Conservation (phyloP, 192 early-diverging fungal species). For the Podila minutissima region DNA sequence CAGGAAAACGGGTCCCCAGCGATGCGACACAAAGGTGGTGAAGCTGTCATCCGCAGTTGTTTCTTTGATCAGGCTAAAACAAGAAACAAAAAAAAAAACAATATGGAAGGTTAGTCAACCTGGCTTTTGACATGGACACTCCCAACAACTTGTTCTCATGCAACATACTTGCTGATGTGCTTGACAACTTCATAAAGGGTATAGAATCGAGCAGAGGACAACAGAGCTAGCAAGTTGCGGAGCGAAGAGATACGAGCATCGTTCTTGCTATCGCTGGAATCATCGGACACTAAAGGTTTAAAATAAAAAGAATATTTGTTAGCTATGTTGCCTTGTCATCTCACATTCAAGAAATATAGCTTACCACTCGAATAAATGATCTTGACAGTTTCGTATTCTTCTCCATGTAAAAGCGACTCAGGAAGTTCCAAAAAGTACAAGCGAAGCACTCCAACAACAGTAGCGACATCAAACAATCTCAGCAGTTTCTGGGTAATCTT, state of each 20-base stretch:
- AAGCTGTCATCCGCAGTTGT: constrained; percentile 39
- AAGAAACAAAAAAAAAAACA: neutral
- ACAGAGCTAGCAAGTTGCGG: constrained; percentile 55
- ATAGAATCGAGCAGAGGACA: constrained; percentile 56
- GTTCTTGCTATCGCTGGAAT: constrained; percentile 34
- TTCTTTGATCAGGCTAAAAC: constrained; percentile 33
- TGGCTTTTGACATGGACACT: neutral
- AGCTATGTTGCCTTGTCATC: neutral
- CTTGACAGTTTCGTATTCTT: constrained; percentile 74
- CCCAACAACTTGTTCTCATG: neutral
- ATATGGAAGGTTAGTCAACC: neutral
- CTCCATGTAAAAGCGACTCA: constrained; percentile 71
- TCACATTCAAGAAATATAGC: neutral
- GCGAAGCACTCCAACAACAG: constrained; percentile 68
- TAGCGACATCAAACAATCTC: constrained; percentile 61
- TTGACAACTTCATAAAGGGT: constrained; percentile 55
- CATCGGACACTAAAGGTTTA: constrained; percentile 29
- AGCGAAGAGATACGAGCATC: constrained; percentile 54
- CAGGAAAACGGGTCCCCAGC: constrained; percentile 60
- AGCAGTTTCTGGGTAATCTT: constrained; percentile 65
- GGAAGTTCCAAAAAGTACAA: constrained; percentile 81
- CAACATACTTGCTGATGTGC: constrained; percentile 37
- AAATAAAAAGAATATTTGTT: neutral
- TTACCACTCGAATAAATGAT: constrained; percentile 70
- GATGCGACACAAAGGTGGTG: constrained; percentile 48